Percentiles rank a stretch among this genome's conserved stretches.
phyloP scores from a whole-genome alignment of 2,329 filamentous ascomycete species.

The Pyrenophora graminea region DNA sequence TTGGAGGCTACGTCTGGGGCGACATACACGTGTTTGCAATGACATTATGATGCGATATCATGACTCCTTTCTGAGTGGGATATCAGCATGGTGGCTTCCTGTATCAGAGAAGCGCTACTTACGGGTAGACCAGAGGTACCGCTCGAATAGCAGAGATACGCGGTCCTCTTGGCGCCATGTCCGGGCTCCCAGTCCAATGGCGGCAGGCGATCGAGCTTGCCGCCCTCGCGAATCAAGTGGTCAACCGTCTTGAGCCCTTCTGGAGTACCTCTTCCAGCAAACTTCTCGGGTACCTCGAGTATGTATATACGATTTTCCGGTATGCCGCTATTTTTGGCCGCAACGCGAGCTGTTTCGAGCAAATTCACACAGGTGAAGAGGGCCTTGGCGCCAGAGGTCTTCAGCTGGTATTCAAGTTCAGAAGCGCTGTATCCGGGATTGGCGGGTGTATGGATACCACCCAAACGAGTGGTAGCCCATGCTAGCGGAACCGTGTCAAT shows the following conservation, averaged over 20 bases:
- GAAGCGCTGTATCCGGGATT: constrained; percentile 73
- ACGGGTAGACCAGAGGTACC: constrained; percentile 79
- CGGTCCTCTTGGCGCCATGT: constrained; percentile 68
- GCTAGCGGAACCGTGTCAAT: constrained; percentile 75
- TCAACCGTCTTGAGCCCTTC: constrained; percentile 65
- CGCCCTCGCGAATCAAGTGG: constrained; percentile 67
- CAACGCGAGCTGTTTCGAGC: constrained; percentile 66
- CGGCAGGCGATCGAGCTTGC: constrained; percentile 58
- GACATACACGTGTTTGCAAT: constrained; percentile 67
- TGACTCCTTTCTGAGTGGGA: constrained; percentile 71
- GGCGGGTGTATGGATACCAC: constrained; percentile 74
- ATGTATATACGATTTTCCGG: constrained; percentile 69
- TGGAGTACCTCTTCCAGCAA: constrained; percentile 54
- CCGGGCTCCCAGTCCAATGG: constrained; percentile 65
- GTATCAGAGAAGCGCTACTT: constrained; percentile 29
- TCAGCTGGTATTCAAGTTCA: constrained; percentile 74
- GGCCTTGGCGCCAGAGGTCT: constrained; percentile 68
- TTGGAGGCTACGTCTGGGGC: background rate
- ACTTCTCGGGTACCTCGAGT: constrained; percentile 65
- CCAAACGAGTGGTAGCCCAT: constrained; percentile 74
- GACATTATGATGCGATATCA: constrained; percentile 79
- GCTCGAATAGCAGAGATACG: constrained; percentile 79
- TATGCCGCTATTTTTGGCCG: constrained; percentile 66
- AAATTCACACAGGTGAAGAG: constrained; percentile 74
- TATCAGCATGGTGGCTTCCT: constrained; percentile 9